phyloP scores from a whole-genome alignment of 148 eudicot species.

The Polygonum aviculare region DNA sequence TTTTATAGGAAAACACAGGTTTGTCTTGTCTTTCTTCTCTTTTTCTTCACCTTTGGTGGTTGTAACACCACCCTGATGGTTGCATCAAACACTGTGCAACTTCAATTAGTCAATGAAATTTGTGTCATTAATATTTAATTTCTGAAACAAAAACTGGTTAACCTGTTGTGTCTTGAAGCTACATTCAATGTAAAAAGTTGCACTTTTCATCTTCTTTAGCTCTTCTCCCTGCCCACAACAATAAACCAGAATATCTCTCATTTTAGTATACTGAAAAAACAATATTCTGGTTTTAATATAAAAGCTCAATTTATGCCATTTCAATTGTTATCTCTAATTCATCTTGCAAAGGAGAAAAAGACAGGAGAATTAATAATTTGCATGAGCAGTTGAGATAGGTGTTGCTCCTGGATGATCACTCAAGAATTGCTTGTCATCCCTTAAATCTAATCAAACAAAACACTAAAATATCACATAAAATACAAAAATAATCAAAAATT shows the following conservation, averaged over 20 bases:
- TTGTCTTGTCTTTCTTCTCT: conserved; percentile 22
- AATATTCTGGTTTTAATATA: not conserved
- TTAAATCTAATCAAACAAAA: conserved; percentile 23
- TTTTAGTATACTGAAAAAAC: not conserved
- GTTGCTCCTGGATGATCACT: conserved; percentile 40
- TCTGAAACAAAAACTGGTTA: not conserved
- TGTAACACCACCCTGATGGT: conserved; percentile 59
- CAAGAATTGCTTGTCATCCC: conserved; percentile 38
- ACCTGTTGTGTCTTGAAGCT: conserved; percentile 80
- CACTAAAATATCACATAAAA: not conserved
- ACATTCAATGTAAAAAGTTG: conserved; percentile 51
- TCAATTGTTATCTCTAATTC: too few relatives aligned
- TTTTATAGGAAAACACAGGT: not conserved
- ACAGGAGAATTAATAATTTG: conserved; percentile 1
- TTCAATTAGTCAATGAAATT: not conserved
- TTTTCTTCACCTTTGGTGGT: conserved; percentile 63
- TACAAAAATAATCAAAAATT: not conserved
- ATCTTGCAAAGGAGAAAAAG: not conserved
- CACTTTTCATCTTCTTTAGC: conserved; percentile 56
- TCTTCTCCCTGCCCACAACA: conserved; percentile 49
- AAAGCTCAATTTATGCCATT: not conserved
- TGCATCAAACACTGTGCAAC: conserved; percentile 44
- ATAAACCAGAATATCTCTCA: not conserved
- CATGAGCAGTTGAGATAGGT: conserved; percentile 39
- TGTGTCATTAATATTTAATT: not conserved